These are phyloP conservation scores for Globisporangium sylvaticum DNA, from an alignment of 352 stramenopile species.

Conservation along the genomic window DNA sequence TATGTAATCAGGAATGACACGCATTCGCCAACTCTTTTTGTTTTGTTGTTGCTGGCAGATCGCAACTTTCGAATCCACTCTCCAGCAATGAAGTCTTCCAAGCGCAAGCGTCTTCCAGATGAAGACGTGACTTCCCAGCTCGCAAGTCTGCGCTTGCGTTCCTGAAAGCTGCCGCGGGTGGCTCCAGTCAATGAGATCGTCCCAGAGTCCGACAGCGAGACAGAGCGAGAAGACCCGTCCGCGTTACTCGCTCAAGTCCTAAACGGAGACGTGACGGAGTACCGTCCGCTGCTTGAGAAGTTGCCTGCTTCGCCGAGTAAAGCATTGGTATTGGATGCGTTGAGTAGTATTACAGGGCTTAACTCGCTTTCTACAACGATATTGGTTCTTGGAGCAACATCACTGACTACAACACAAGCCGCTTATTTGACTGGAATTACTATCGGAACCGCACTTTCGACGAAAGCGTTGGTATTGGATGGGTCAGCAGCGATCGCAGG, in stretches of 20 bases:
- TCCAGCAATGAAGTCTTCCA: too few species aligned
- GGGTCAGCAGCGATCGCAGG: neutral
- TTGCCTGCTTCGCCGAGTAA: too few species aligned
- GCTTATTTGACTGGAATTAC: neutral
- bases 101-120: neutral
- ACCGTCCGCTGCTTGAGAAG: too few species aligned
- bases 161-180: neutral
- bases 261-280: too few species aligned
- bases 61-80: too few species aligned
- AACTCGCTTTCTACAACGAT: neutral
- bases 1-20: too few species aligned
- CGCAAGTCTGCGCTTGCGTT: neutral
- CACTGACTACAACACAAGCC: neutral
- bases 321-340: neutral
- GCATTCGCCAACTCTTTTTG: too few species aligned
- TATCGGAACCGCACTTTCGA: neutral
- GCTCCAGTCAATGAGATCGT: neutral
- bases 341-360: neutral
- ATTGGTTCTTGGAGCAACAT: neutral
- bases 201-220: neutral
- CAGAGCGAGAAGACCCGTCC: neutral
- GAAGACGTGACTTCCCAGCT: neutral
- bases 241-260: too few species aligned
- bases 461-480: neutral
- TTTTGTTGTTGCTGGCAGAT: too few species aligned